A percentile compares a stretch with the other conserved stretches of the same genome.
phyloP scores from a whole-genome alignment of 2,329 filamentous ascomycete species.

The Cytospora paraplurivora region DNA sequence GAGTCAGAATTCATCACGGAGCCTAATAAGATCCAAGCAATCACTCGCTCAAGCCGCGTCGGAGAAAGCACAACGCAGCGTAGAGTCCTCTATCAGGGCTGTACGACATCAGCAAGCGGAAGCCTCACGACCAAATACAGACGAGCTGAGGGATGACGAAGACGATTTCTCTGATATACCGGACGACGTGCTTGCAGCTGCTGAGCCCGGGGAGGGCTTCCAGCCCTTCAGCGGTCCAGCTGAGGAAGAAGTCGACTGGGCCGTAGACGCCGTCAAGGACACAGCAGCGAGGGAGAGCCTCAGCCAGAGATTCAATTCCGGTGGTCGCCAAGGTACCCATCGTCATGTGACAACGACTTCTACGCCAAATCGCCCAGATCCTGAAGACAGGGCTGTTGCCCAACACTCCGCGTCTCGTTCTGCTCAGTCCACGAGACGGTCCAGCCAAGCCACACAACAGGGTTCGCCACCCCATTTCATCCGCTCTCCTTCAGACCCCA shows the following conservation, averaged over 20 bases:
- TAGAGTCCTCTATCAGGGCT: neutral
- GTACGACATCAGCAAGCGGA: neutral
- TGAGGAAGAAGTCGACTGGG: slow-evolving; percentile 36
- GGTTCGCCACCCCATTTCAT: slow-evolving; percentile 33
- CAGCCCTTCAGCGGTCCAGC: slow-evolving; percentile 20
- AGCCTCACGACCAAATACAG: slow-evolving; percentile 12
- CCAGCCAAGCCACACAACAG: slow-evolving; percentile 29
- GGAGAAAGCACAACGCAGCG: neutral
- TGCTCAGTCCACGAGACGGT: slow-evolving; percentile 19
- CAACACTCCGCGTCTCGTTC: slow-evolving; percentile 20
- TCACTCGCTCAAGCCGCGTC: neutral
- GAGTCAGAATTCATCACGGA: neutral
- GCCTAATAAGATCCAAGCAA: neutral
- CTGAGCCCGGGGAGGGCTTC: slow-evolving; percentile 32
- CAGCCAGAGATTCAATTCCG: neutral
- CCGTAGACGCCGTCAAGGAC: slow-evolving; percentile 26
- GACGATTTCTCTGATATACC: slow-evolving; percentile 63
- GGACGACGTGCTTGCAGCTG: slow-evolving; percentile 51
- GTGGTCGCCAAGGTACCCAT: neutral
- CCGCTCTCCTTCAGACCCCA: slow-evolving; percentile 44
- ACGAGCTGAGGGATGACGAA: slow-evolving; percentile 46
- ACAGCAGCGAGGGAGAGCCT: neutral
- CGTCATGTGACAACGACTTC: neutral
- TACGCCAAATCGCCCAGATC: slow-evolving; percentile 5
- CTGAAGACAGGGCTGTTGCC: slow-evolving; percentile 14